Conservation (phyloP, 495 filamentous ascomycete genomes). For the Elaphomyces granulatus region DNA sequence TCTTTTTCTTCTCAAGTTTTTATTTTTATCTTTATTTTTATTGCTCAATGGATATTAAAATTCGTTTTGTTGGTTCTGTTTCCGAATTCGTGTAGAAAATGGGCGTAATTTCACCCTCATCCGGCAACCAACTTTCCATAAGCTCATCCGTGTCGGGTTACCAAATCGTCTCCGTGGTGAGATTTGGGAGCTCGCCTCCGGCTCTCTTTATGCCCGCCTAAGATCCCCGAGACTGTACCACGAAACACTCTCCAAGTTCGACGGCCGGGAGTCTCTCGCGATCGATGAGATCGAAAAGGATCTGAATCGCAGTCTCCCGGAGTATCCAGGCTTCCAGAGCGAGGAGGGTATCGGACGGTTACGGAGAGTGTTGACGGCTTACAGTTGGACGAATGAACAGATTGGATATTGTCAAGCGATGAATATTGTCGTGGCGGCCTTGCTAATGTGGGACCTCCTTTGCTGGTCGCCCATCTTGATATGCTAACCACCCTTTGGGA, state of each 20-base stretch:
- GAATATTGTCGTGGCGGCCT: constrained; percentile 95
- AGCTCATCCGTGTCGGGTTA: constrained; percentile 86
- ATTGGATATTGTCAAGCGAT: constrained; percentile 98
- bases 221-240: constrained; percentile 70
- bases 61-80: not conserved
- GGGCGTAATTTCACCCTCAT: constrained; percentile 85
- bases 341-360: constrained; percentile 88
- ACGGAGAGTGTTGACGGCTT: constrained; percentile 80
- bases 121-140: constrained; percentile 93
- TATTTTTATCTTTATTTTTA: not conserved
- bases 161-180: constrained; percentile 89
- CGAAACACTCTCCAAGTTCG: constrained; percentile 70
- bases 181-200: constrained; percentile 89
- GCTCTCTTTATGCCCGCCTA: constrained; percentile 74
- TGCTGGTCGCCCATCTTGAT: not conserved
- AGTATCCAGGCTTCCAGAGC: constrained; percentile 94
- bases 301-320: constrained; percentile 84
- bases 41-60: constrained; percentile 1
- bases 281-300: constrained; percentile 99
- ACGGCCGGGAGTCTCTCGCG: constrained; percentile 73
- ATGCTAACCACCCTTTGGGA: too few relatives aligned
- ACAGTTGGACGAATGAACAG: constrained; percentile 89
- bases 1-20: not conserved
- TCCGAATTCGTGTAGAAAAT: constrained; percentile 45
- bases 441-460: constrained; percentile 55